phyloP scores from a whole-genome alignment of 139 green algal genomes.

The Picochlorum costavermella region DNA sequence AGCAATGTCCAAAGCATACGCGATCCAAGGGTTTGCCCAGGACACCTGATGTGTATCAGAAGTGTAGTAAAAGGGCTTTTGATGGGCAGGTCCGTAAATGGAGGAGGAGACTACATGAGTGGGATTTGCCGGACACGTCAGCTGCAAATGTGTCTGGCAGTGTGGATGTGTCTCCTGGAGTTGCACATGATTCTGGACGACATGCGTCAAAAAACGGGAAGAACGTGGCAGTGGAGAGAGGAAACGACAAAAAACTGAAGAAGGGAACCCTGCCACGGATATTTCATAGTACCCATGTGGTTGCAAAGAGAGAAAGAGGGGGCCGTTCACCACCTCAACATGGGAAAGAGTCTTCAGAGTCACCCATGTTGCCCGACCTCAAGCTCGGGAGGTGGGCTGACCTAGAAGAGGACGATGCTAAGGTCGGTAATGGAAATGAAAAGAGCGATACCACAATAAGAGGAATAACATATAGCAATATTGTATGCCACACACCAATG shows the following conservation, averaged over 20 bases:
- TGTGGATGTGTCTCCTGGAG: slow-evolving; percentile 6
- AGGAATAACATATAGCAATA: too few relatives aligned
- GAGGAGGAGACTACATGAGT: slow-evolving; percentile 38
- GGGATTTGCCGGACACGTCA: slow-evolving; percentile 21
- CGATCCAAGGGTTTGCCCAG: slow-evolving; percentile 24
- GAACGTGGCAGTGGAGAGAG: not conserved
- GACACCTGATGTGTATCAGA: slow-evolving; percentile 51
- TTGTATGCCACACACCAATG: too few relatives aligned
- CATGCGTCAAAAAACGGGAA: slow-evolving; percentile 25
- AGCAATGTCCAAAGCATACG: slow-evolving; percentile 42
- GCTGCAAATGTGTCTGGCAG: not conserved
- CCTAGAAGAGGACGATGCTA: too few relatives aligned
- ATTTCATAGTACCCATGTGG: not conserved
- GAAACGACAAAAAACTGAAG: slow-evolving; percentile 5
- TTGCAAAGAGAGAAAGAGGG: too few relatives aligned
- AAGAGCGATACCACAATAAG: too few relatives aligned
- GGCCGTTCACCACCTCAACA: too few relatives aligned
- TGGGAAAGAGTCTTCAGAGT: too few relatives aligned
- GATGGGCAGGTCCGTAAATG: slow-evolving; percentile 45
- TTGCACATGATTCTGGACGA: not conserved
- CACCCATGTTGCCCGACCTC: too few relatives aligned
- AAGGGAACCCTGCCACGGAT: slow-evolving; percentile 1
- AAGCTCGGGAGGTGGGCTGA: too few relatives aligned
- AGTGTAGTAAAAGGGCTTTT: slow-evolving; percentile 48
- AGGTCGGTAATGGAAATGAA: too few relatives aligned